Percentiles rank a stretch among this genome's conserved stretches.
Evolutionary conservation across 2,329 filamentous ascomycete genomes (phyloP).

Genomic region (Beauveria asiatica): DNA sequence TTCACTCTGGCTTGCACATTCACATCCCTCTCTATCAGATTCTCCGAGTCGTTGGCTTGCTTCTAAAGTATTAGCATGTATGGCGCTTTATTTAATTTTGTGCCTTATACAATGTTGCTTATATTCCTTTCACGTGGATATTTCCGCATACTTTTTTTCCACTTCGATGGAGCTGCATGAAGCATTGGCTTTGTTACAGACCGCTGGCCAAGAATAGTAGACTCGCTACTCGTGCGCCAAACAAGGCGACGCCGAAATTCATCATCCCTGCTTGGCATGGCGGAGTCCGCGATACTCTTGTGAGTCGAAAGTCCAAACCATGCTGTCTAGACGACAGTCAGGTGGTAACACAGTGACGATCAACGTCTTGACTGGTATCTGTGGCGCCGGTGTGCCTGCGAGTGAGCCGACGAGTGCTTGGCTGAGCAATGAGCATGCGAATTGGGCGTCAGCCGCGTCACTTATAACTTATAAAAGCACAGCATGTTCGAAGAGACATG

Average conservation of each 20-base stretch:
- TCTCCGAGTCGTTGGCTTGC: neutral
- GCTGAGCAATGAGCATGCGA: neutral
- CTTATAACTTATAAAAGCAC: neutral
- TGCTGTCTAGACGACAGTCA: neutral
- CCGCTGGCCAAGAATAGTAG: neutral
- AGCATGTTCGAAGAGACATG: neutral
- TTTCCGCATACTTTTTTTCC: neutral
- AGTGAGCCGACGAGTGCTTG: neutral
- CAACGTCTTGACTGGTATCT: neutral
- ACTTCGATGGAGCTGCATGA: neutral
- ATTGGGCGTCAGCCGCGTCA: neutral
- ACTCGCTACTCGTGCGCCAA: neutral
- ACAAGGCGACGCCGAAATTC: neutral
- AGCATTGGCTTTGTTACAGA: neutral
- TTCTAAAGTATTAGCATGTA: neutral
- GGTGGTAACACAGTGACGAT: neutral
- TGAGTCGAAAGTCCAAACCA: neutral
- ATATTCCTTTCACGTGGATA: neutral
- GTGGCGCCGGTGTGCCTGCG: neutral
- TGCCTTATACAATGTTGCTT: neutral
- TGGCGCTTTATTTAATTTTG: neutral
- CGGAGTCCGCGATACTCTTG: neutral
- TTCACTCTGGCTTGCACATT: neutral
- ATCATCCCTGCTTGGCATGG: neutral
- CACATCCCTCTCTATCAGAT: neutral